Evolutionary conservation across 179 eudicot genomes (phyloP).

Genomic region (Silene vulgaris): DNA sequence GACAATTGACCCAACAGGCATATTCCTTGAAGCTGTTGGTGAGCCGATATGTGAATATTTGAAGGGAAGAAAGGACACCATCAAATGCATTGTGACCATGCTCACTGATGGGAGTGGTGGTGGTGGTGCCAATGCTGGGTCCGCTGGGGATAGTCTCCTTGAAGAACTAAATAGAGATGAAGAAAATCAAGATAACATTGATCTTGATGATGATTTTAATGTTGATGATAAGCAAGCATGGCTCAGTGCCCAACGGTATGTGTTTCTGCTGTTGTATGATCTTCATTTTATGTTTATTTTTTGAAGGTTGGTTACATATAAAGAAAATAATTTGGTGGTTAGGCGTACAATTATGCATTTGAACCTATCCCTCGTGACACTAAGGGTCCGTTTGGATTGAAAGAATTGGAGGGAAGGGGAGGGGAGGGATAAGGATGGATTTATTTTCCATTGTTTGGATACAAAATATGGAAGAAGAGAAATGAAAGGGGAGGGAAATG

Average conservation of each 20-base stretch:
- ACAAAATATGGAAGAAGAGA: too few species aligned
- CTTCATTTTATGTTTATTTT: slow-evolving; percentile 1
- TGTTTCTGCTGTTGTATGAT: slow-evolving; percentile 4
- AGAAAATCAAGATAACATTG: slow-evolving; percentile 68
- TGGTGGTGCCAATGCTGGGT: slow-evolving; percentile 64
- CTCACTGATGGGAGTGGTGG: slow-evolving; percentile 96
- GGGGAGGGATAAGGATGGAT: too few species aligned
- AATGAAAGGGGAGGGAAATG: too few species aligned
- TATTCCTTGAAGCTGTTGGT: slow-evolving; percentile 98
- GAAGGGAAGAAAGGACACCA: slow-evolving; percentile 92
- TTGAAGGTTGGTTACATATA: not conserved
- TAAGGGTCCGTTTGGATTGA: too few species aligned
- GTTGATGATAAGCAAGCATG: slow-evolving; percentile 93
- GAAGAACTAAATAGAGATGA: slow-evolving; percentile 97
- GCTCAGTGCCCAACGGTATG: slow-evolving; percentile 75
- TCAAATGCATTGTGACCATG: slow-evolving; percentile 96
- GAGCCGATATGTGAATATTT: slow-evolving; percentile 95
- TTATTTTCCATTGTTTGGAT: too few species aligned
- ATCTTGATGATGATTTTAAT: slow-evolving; percentile 67
- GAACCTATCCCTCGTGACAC: not conserved
- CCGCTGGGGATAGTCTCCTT: slow-evolving; percentile 91
- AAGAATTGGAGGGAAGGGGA: too few species aligned
- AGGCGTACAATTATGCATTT: not conserved
- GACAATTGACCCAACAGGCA: slow-evolving; percentile 92
- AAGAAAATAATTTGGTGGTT: not conserved